Conservation (phyloP, 2,329 filamentous ascomycete genomes). For the Talaromyces sp. region DNA sequence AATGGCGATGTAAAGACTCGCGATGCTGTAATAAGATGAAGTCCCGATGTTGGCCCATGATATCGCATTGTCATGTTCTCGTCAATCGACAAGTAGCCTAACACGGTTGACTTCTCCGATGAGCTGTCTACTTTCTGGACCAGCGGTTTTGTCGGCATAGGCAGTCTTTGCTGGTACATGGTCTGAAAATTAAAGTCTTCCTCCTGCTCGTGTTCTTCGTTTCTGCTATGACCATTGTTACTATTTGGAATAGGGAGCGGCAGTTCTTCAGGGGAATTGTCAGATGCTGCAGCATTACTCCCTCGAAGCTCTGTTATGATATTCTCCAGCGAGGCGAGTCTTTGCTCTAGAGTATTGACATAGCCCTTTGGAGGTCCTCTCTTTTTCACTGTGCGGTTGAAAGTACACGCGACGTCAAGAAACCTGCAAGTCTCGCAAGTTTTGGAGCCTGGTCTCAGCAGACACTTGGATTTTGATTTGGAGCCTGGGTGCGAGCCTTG, state of each 20-base stretch:
- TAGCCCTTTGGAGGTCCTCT: slow-evolving; percentile 10
- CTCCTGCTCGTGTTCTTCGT: neutral
- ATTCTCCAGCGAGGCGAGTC: slow-evolving; percentile 5
- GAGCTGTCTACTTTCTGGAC: neutral
- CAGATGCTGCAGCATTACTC: neutral
- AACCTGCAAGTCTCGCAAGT: slow-evolving; percentile 10
- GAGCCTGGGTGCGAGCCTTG: neutral
- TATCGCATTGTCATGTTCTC: slow-evolving; percentile 13
- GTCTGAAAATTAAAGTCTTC: neutral
- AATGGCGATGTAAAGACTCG: slow-evolving; percentile 11
- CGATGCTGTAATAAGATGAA: slow-evolving; percentile 8
- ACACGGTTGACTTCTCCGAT: slow-evolving; percentile 9
- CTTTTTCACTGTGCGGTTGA: slow-evolving; percentile 10
- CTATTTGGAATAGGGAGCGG: neutral
- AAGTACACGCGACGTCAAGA: slow-evolving; percentile 9
- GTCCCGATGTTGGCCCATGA: slow-evolving; percentile 9
- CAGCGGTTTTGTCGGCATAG: neutral
- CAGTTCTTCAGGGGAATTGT: neutral
- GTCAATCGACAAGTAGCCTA: slow-evolving; percentile 10
- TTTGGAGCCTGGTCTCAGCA: slow-evolving; percentile 8
- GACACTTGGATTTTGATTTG: slow-evolving; percentile 10
- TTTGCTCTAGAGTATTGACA: slow-evolving; percentile 10
- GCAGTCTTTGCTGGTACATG: neutral
- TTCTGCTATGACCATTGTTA: neutral
- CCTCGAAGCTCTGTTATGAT: slow-evolving; percentile 5